Conservation (phyloP, 2,329 filamentous ascomycete genomes). For the Dothideomycetidae sp. region DNA sequence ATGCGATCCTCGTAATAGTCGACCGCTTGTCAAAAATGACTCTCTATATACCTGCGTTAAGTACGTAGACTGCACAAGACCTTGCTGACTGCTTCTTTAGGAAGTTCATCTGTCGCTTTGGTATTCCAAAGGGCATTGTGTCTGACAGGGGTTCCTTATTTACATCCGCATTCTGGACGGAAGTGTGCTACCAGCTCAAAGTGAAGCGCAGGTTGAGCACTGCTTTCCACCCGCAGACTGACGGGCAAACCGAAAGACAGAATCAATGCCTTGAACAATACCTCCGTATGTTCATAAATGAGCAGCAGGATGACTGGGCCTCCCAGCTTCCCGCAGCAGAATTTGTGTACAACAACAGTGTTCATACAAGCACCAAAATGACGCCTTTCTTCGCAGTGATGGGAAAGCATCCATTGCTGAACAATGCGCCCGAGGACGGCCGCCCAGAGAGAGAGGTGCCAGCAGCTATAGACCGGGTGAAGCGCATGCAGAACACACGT, state of each 20-base stretch:
- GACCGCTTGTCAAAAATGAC: conserved; percentile 1
- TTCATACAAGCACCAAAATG: conserved; percentile 2
- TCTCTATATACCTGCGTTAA: neutral
- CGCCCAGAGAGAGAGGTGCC: conserved; percentile 4
- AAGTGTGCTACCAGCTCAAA: conserved; percentile 7
- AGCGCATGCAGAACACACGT: neutral
- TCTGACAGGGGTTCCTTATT: conserved; percentile 8
- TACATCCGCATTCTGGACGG: conserved; percentile 9
- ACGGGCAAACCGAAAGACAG: conserved; percentile 9
- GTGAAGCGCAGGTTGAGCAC: conserved; percentile 9
- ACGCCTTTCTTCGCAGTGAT: neutral
- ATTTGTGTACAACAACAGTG: conserved; percentile 8
- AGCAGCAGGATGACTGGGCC: conserved; percentile 7
- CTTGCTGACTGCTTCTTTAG: neutral
- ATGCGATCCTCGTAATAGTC: conserved; percentile 1
- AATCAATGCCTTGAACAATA: conserved; percentile 12
- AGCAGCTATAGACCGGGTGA: neutral
- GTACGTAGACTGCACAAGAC: neutral
- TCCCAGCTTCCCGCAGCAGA: neutral
- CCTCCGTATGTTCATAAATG: conserved; percentile 2
- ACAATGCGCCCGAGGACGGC: neutral
- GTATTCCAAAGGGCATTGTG: conserved; percentile 6
- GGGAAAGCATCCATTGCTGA: neutral
- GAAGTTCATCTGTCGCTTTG: neutral
- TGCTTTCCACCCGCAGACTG: conserved; percentile 11